Base-by-base conservation (phyloP, 345 rosid species). In the Citrus australasica region DNA sequence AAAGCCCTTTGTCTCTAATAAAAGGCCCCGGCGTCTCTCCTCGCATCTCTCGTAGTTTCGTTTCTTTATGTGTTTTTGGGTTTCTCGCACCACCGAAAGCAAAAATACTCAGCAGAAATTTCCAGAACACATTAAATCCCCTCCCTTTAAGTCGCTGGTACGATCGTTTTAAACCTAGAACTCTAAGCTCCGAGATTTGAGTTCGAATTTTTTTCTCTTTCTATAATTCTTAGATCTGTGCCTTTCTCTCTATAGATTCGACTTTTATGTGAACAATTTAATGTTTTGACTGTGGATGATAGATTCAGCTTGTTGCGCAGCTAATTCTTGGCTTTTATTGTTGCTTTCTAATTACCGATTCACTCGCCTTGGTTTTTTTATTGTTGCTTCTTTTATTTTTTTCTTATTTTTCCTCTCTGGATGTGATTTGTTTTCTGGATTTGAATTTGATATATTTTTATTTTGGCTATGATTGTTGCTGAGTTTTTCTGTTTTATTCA, bases 141-240 rank as follows among this genome's bases (percentile, higher is more conserved):
- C 16, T 35, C 19, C 9, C 65, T 28, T 3, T 2, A 5, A 22
- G 46, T 67, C 35, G 46, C 79, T 82, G 89, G 91, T 88, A 51
- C 22, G 84, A 65, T 84, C 60, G 46, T 69, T 46, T 53, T 28
- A 35, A 61, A 4, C 79, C 35, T 30, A 53, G 4, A 40, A 38
- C 42, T 5, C 3, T 67, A 3, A 9, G 6, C 67, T 53, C 21
- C 32, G 17, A 78, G 75, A 16, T 48, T 51, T 73, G 70, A 68
- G 30, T n/a, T 66, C 37, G 46, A 32, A 22, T 35, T 22, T 7
- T 65, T 7, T 38, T 65, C 21, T 8, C 1, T 8, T 1, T 14
- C 7, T 62, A 22, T 53, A 28, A 56, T 33, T 71, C 38, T 4
- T 83, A 81, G 82, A 76, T 90, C 89, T 80, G 79, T 7, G 66